Conservation (phyloP, 805 yeast species). For the Grigorovia jiainica region DNA sequence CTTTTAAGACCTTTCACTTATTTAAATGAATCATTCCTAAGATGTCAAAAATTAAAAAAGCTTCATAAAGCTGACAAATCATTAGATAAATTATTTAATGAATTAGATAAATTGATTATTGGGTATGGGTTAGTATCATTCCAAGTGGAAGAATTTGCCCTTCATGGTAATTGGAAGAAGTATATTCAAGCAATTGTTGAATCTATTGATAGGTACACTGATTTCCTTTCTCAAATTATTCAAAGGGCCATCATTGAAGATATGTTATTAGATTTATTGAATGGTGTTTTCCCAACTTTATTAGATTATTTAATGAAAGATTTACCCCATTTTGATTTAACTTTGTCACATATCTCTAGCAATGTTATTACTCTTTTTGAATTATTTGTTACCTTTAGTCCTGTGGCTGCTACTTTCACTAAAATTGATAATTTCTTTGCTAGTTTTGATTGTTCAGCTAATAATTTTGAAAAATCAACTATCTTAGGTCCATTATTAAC, state of each 20-base stretch:
- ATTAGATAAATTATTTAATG: constrained; percentile 32
- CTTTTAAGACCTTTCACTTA: constrained; percentile 19
- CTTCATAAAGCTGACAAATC: constrained; percentile 36
- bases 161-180: constrained; percentile 15
- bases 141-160: constrained; percentile 49
- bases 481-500: constrained; percentile 70
- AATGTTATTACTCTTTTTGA: constrained; percentile 48
- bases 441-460: constrained; percentile 36
- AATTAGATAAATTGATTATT: constrained; percentile 31
- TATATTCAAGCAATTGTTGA: constrained; percentile 24
- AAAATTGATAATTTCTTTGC: constrained; percentile 46
- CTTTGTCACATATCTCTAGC: constrained; percentile 40
- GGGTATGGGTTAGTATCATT: constrained; percentile 62
- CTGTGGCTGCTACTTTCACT: constrained; percentile 52
- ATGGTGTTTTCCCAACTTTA: constrained; percentile 34
- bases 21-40: constrained; percentile 21
- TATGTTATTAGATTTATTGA: constrained; percentile 48
- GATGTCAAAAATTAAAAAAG: constrained; percentile 33
- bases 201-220: constrained; percentile 27
- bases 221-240: constrained; percentile 49
- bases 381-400: constrained; percentile 47
- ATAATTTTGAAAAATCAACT: constrained; percentile 50
- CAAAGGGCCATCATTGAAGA: constrained; percentile 59
- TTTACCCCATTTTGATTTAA: constrained; percentile 31
- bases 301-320: constrained; percentile 18